Base-by-base conservation (phyloP, 495 filamentous ascomycete genomes). In the Bacidia gigantensis region DNA sequence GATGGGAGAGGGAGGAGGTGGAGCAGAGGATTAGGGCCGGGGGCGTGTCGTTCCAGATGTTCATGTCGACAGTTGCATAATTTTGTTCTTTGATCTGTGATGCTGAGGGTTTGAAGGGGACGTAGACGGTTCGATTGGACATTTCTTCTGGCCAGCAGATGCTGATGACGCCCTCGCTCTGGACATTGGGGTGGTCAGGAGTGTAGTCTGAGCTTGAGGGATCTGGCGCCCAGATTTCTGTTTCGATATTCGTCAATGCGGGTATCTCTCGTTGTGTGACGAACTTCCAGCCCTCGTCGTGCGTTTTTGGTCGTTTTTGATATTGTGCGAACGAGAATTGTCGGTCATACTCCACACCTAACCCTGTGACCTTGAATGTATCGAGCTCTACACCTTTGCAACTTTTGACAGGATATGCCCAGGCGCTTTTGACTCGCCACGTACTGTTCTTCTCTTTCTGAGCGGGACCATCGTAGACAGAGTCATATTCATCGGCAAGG, bases 351-450 rank as follows among this genome's bases (percentile, higher is more conserved):
- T 84, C 73, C 43, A 97, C 72, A 2, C 89, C 89, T 14, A 79
- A 80, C 3, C 77, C 62, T 24, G 89, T 67, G 3, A 94, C 74
- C 46, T 80, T 78, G 41, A 77, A 80, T 48, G 71, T 60, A 49
- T 75, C 67, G 48, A 95, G 61, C 66, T 95, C 87, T 18, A 95
- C 79, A 12, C 83, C 86, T 55, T 74, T 71, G 63, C 89, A 95
- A 52, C 83, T 87, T 69, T 96, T 96, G 58, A 95, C 69, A 0
- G 90, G 90, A 63, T 89, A 94, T 39, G 87, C 81, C 70, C 83
- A 89, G 38, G 95, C 74, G 45, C 84, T 85, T 64, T 88, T 87
- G 57, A 96, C 71, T 20, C 62, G 73, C 75, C 75, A 83, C 50
- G 26, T 43, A 11, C 32, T 55, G 5, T 40, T 40, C 21, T 22